Conservation (phyloP, 148 eudicot genomes). For the Vaccinium corymbosum region DNA sequence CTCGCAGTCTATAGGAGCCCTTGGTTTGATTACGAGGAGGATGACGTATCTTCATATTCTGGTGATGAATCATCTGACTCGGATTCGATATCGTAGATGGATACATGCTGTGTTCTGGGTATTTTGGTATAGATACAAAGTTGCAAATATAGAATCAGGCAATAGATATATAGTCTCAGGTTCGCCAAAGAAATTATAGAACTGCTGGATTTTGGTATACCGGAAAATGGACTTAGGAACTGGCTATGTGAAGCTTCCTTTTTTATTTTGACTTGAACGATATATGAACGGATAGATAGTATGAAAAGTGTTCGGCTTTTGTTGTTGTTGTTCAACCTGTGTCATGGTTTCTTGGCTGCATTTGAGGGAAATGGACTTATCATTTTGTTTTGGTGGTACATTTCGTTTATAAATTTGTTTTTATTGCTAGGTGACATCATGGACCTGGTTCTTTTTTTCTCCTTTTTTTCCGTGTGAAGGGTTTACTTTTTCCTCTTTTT, state of each 20-base stretch:
- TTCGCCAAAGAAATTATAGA: conserved; percentile 1
- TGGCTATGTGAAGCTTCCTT: not conserved
- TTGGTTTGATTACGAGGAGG: conserved; percentile 17
- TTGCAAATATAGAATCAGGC: not conserved
- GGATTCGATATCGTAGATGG: not conserved
- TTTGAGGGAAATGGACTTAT: not conserved
- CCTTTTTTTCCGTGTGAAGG: not conserved
- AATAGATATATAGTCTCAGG: not conserved
- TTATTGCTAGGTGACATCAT: not conserved
- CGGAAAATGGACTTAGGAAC: not conserved
- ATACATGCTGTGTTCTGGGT: not conserved
- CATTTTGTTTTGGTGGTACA: not conserved
- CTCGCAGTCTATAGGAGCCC: conserved; percentile 15
- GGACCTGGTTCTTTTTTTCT: too few relatives aligned
- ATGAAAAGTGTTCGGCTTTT: not conserved
- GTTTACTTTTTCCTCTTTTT: too few relatives aligned
- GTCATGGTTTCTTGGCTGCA: not conserved
- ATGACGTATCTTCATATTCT: not conserved
- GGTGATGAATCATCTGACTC: not conserved
- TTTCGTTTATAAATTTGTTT: not conserved
- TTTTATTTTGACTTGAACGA: not conserved
- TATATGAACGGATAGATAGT: not conserved
- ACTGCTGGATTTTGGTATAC: not conserved
- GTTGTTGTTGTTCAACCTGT: not conserved
- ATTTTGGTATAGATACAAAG: not conserved